Evolutionary conservation across 257 asterid genomes (phyloP).

Genomic region (Ballota nigra): DNA sequence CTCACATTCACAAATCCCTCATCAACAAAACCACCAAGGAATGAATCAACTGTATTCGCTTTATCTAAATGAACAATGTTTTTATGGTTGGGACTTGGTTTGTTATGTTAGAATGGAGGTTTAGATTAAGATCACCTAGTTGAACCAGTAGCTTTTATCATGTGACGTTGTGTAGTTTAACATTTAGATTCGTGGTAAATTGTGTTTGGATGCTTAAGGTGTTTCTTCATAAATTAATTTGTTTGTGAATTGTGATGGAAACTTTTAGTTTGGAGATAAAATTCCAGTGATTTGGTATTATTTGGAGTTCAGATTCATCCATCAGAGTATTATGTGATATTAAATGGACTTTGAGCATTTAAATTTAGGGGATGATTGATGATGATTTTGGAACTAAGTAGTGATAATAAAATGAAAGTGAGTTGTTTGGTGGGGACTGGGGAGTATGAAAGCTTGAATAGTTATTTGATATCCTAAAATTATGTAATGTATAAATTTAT

Average conservation of each 20-base stretch:
- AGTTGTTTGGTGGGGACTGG: too few species aligned
- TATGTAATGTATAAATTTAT: too few species aligned
- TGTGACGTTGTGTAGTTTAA: background rate
- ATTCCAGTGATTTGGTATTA: too few species aligned
- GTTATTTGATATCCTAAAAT: too few species aligned
- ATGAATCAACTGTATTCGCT: constrained; percentile 20
- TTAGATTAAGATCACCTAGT: constrained; percentile 5
- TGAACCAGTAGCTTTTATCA: background rate
- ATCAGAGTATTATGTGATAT: too few species aligned
- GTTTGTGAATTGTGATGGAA: background rate
- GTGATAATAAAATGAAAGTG: too few species aligned
- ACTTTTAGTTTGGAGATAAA: background rate
- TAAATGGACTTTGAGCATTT: too few species aligned
- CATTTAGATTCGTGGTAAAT: constrained; percentile 1
- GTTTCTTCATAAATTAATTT: background rate
- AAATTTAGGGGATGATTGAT: too few species aligned
- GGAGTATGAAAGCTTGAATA: too few species aligned
- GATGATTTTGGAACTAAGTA: too few species aligned
- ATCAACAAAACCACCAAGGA: constrained; percentile 86
- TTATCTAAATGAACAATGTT: background rate
- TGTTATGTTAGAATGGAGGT: background rate
- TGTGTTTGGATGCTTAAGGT: constrained; percentile 20
- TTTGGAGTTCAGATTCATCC: too few species aligned
- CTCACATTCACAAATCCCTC: constrained; percentile 84
- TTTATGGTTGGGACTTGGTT: background rate